Evolutionary conservation across 306 rosid species (phyloP), one percentile per base, ranked within the genome.

Genomic region (Corylus americana): DNA sequence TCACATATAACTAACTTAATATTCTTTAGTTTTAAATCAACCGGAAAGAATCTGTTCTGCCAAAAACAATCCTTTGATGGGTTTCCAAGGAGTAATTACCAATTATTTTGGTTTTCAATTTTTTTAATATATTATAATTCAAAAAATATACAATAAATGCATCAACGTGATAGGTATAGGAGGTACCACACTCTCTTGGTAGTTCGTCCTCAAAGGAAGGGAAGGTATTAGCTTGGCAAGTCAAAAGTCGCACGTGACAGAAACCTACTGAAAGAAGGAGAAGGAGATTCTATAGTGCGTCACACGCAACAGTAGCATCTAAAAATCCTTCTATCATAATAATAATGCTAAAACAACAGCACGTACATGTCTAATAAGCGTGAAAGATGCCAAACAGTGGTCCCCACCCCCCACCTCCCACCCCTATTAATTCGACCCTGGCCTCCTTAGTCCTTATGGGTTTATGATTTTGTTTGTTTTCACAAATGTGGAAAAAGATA

Each of bases 361-460:
- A 48, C 13, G 14, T 48, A 42, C 45, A 42, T 10, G 53, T 48
- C 13, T 35, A 16, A 37, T 64, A 2, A 18, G 79, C 53, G 83
- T 49, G 57, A 80, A 78, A 89, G 93, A 88, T 78, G 80, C 71
- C 75, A 80, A 68, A 59, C 20, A 55, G 53, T 84, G 96, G 96
- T 80, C 97, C 93, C 93, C 90, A 74, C 89, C 8, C 18, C 29
- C 71, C 31, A 1, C 31, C 31, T 87, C 5, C 18, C 29, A 75
- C 25, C 25, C 25, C 0, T 22, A 22, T 22, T 22, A 22, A 22
- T 68, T 79, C 55, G 71, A 45, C 31, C 55, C 61, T 22, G 25
- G 25, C 25, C 25, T 22, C 25, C 25, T 22, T 22, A 22, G 25
- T 13, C 79, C 81, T 74, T 75, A 82, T 72, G 82, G 78, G 69